Conservation (phyloP, 1,284 basidiomycete species). For the Naganishia sp. region DNA sequence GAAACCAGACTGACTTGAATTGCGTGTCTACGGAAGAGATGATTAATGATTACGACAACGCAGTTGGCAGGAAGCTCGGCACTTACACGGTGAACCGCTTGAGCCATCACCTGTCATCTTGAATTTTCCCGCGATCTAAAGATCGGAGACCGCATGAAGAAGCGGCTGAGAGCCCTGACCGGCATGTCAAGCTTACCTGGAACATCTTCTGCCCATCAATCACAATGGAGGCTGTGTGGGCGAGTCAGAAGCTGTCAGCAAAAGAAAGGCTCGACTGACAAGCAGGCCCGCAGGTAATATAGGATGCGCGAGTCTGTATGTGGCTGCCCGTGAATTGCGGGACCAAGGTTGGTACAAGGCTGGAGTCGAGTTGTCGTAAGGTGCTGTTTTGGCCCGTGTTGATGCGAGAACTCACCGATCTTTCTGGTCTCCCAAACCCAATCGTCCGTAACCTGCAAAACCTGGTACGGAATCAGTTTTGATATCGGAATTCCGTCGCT, state of each 20-base stretch:
- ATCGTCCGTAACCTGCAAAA: slow-evolving; percentile 53
- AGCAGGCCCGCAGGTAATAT: slow-evolving; percentile 76
- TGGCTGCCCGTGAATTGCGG: slow-evolving; percentile 79
- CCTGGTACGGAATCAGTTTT: slow-evolving; percentile 57
- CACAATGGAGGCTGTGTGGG: slow-evolving; percentile 63
- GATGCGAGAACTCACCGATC: slow-evolving; percentile 58
- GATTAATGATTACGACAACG: slow-evolving; percentile 48
- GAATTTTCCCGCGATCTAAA: slow-evolving; percentile 64
- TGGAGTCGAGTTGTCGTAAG: slow-evolving; percentile 17
- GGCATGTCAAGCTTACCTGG: slow-evolving; percentile 60
- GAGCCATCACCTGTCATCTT: slow-evolving; percentile 81
- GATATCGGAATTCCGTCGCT: slow-evolving; percentile 66
- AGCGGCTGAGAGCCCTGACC: not conserved
- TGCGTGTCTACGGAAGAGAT: slow-evolving; percentile 77
- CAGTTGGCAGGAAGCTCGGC: not conserved
- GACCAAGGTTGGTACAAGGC: slow-evolving; percentile 69
- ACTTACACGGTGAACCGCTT: slow-evolving; percentile 52
- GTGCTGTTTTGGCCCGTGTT: not conserved
- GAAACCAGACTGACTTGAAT: slow-evolving; percentile 55
- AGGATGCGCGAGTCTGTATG: slow-evolving; percentile 63
- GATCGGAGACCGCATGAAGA: not conserved
- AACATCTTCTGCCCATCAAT: slow-evolving; percentile 80
- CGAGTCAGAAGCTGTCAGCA: slow-evolving; percentile 8
- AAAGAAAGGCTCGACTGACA: slow-evolving; percentile 47
- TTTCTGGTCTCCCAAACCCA: slow-evolving; percentile 71